Conservation (phyloP, 2,329 filamentous ascomycete species). For the Rutstroemia sp. region DNA sequence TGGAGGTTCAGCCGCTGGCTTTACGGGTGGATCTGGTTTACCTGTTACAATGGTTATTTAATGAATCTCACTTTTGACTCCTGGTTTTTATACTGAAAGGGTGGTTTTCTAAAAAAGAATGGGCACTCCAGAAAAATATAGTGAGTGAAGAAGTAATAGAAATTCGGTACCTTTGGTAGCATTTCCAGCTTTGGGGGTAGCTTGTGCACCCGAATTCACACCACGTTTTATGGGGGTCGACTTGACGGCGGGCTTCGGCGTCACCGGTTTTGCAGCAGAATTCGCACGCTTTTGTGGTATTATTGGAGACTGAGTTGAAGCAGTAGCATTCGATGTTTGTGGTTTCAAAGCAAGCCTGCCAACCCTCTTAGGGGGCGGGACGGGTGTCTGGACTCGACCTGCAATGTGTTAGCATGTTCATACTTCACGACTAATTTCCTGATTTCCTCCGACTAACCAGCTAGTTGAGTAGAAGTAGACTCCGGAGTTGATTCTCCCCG, state of each 20-base stretch:
- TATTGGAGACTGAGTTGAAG: constrained; percentile 3
- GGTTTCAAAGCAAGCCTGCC: constrained; percentile 2
- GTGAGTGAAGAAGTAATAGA: neutral
- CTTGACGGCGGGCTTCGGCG: neutral
- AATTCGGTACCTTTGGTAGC: neutral
- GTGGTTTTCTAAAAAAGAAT: no score
- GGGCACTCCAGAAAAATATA: neutral
- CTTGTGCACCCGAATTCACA: neutral
- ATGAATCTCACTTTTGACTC: neutral
- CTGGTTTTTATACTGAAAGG: neutral
- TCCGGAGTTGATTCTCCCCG: neutral
- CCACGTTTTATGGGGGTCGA: neutral
- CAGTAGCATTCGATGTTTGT: neutral
- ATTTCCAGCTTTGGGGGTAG: neutral
- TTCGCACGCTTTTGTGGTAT: neutral
- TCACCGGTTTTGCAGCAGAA: neutral
- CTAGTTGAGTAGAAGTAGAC: neutral
- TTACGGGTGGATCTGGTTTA: neutral
- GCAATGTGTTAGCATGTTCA: neutral
- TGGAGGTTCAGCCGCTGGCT: neutral
- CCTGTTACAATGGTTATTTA: neutral
- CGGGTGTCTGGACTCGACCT: constrained; percentile 1
- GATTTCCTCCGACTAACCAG: neutral
- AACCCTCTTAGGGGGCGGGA: constrained; percentile 5
- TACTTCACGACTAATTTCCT: neutral